Evolutionary conservation across 2,329 filamentous ascomycete species (phyloP), one percentile per base, ranked within the genome.

Genomic region (Lanzia echinophila): DNA sequence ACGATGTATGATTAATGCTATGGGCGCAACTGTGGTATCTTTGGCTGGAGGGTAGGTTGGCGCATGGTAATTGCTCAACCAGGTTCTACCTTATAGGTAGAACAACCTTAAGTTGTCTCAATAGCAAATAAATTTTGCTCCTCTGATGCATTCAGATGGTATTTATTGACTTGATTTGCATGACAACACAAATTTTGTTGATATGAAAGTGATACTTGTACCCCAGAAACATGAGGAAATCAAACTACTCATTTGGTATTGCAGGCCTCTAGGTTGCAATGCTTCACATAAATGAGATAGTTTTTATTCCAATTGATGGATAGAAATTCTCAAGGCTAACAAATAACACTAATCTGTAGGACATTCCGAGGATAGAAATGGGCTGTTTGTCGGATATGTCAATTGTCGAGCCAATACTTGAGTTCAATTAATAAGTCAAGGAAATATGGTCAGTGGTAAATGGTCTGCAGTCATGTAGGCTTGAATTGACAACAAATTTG

Each of bases 41-140:
- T 86, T 83, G 83, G 73, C 87, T 71, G 78, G 83, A 68, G 87
- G 45, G 86, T 73, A 84, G 85, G 73, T 71, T 82, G 83, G 64
- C 86, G 84, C 73, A 81, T 61, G 58, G 62, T 46, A 56, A 59
- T 60, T 59, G 87, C 59, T 82, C 86, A 70, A 77, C 86, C 67
- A 82, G 86, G 20, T 19, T 41, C 38, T 68, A 79, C 87, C 67
- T 87, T 86, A 53, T 55, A 60, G 55, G 54, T 52, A 58, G 46
- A 56, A 56, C 45, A 50, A 57, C 59, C 54, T 56, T 55, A 61
- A 58, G 61, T 58, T 54, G 48, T 62, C 58, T 54, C 58, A 61
- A 63, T 65, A 64, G 63, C 56, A 65, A 64, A 62, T 52, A 60
- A 28, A 60, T 47, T 54, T 45, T 58, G 58, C 55, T 63, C 56